A percentile compares a stretch with the other conserved stretches of the same genome.
phyloP scores from a whole-genome alignment of 495 filamentous ascomycete genomes.

The Beverwykella pulmonaria region DNA sequence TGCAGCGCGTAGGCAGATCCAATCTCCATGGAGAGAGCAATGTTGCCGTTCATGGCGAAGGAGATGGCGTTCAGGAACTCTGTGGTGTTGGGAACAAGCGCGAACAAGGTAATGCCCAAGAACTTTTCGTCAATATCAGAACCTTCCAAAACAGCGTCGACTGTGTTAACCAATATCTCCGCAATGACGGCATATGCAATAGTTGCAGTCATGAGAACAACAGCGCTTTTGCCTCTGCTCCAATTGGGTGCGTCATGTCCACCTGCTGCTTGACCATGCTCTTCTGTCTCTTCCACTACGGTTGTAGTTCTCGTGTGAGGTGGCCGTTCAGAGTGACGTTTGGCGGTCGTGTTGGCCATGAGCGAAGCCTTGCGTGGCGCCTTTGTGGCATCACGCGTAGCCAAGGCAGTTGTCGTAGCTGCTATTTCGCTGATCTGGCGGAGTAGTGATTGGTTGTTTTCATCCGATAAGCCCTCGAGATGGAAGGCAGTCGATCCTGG shows the following conservation, averaged over 20 bases:
- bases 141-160: slow-evolving; percentile 88
- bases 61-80: slow-evolving; percentile 99
- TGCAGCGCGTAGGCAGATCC: slow-evolving; percentile 96
- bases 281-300: slow-evolving; percentile 21
- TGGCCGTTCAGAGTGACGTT: slow-evolving; percentile 27
- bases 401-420: slow-evolving; percentile 85
- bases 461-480: slow-evolving; percentile 70
- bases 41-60: slow-evolving; percentile 99
- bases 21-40: slow-evolving; percentile 98
- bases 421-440: slow-evolving; percentile 89
- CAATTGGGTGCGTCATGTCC: slow-evolving; percentile 98
- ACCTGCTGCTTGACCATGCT: slow-evolving; percentile 53
- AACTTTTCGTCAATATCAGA: slow-evolving; percentile 97
- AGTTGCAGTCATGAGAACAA: slow-evolving; percentile 88
- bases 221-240: slow-evolving; percentile 84
- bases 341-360: slow-evolving; percentile 41
- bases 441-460: slow-evolving; percentile 77
- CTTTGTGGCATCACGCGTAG: slow-evolving; percentile 74
- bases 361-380: slow-evolving; percentile 53
- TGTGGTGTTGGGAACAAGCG: slow-evolving; percentile 95
- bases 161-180: slow-evolving; percentile 94
- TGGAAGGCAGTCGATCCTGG: slow-evolving; percentile 47
- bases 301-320: slow-evolving; percentile 13
- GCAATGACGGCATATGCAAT: slow-evolving; percentile 93
- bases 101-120: slow-evolving; percentile 94